These are phyloP conservation scores for Picocystis sp. DNA, from an alignment of 163 green algal species.

Conservation along the genomic window DNA sequence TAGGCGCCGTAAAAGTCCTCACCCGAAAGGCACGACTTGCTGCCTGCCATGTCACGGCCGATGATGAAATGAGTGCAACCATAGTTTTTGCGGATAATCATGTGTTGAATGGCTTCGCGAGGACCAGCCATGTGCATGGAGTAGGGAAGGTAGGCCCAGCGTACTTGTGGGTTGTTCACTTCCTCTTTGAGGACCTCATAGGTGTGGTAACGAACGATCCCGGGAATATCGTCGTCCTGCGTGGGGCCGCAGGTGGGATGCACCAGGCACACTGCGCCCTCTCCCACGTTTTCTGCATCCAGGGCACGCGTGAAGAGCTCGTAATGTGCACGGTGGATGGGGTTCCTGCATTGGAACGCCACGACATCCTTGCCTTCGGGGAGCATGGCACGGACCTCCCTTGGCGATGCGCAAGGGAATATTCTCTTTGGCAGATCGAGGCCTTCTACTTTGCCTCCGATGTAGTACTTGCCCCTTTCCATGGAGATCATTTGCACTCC, in stretches of 20 bases:
- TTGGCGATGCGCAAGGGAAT: conserved; percentile 70
- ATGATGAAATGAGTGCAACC: conserved; percentile 99
- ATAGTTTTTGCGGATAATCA: conserved; percentile 99
- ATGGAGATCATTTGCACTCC: conserved; percentile 86
- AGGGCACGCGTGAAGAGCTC: conserved; percentile 92
- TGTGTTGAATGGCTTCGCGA: conserved; percentile 96
- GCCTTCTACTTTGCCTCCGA: conserved; percentile 54
- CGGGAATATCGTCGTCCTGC: conserved; percentile 88
- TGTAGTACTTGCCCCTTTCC: conserved; percentile 76
- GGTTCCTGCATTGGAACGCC: conserved; percentile 97
- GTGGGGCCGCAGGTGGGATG: conserved; percentile 93
- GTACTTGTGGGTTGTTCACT: conserved; percentile 63
- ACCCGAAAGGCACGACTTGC: conserved; percentile 70
- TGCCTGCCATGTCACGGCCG: conserved; percentile 93
- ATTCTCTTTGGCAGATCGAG: conserved; percentile 49
- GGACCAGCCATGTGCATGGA: conserved; percentile 98
- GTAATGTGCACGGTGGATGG: conserved; percentile 95
- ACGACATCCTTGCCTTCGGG: conserved; percentile 70
- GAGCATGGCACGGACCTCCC: conserved; percentile 64
- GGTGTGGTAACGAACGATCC: conserved; percentile 56
- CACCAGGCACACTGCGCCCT: conserved; percentile 73
- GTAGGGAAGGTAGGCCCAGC: conserved; percentile 97
- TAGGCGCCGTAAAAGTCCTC: conserved; percentile 86
- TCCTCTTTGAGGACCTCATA: conserved; percentile 86
- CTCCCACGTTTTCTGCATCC: conserved; percentile 62